A percentile compares a stretch with the other conserved stretches of the same genome.
Evolutionary conservation across 768 basidiomycete species (phyloP).

Genomic region (Naganishia vishniacii): DNA sequence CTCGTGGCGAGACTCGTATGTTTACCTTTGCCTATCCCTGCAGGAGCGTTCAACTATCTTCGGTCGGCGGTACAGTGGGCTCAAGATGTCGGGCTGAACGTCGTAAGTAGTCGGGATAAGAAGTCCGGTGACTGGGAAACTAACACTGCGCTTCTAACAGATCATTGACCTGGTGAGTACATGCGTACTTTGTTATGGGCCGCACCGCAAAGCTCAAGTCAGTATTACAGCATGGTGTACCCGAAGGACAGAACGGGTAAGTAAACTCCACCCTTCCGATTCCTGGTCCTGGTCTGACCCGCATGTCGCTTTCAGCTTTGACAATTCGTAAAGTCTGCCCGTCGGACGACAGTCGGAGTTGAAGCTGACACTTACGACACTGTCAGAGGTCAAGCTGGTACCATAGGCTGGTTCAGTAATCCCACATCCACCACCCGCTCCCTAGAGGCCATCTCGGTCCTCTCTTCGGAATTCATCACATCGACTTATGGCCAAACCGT

Average conservation of each 20-base stretch:
- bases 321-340: conserved; percentile 37
- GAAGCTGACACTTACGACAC: not conserved
- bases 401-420: conserved; percentile 41
- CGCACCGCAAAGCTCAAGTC: not conserved
- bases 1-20: too few species aligned
- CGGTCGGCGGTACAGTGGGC: conserved; percentile 43
- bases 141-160: conserved; percentile 22
- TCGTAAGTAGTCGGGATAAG: conserved; percentile 19
- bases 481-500: conserved; percentile 36
- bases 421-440: conserved; percentile 37
- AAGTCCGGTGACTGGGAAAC: not conserved
- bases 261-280: not conserved
- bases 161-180: conserved; percentile 37
- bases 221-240: conserved; percentile 37
- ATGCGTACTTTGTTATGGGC: not conserved
- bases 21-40: too few species aligned
- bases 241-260: conserved; percentile 40
- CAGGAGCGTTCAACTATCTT: conserved; percentile 42
- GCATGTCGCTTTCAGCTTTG: conserved; percentile 37
- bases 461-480: conserved; percentile 40
- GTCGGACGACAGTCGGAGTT: not conserved
- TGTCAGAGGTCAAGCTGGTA: conserved; percentile 33
- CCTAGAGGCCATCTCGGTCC: conserved; percentile 34
- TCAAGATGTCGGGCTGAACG: conserved; percentile 35
- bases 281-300: too few species aligned